A percentile compares a stretch with the other conserved stretches of the same genome.
Evolutionary conservation across 441 rosid genomes (phyloP).

Genomic region (Erysimum cheiri): DNA sequence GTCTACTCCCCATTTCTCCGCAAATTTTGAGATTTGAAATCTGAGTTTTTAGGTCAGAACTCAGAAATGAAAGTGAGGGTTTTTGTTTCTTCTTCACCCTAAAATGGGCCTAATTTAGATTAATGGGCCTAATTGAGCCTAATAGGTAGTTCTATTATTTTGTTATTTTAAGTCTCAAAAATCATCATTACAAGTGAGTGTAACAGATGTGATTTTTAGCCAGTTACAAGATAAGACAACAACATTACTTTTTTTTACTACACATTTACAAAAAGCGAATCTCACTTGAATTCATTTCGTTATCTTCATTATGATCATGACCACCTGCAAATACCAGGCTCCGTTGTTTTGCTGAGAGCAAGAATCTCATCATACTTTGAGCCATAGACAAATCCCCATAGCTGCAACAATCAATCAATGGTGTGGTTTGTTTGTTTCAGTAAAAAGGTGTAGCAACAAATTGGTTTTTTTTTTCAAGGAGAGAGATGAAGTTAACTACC

Average conservation of each 20-base stretch:
- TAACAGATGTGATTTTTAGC: constrained; percentile 1
- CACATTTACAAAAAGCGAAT: constrained; percentile 31
- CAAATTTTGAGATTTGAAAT: background rate
- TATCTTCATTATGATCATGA: constrained; percentile 29
- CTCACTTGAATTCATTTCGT: background rate
- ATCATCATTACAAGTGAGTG: constrained; percentile 15
- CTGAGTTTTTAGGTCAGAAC: constrained; percentile 16
- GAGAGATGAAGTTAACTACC: constrained; percentile 52
- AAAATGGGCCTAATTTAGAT: constrained; percentile 6
- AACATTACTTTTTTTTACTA: constrained; percentile 22
- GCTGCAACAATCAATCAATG: constrained; percentile 50
- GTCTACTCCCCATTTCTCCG: constrained; percentile 63
- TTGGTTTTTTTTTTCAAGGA: background rate
- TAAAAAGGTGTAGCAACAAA: background rate
- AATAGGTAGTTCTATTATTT: background rate
- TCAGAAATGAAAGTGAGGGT: constrained; percentile 12
- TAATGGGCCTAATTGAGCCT: constrained; percentile 3
- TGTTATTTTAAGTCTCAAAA: constrained; percentile 13
- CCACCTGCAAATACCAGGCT: constrained; percentile 88
- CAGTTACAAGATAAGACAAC: constrained; percentile 27
- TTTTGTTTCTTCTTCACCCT: constrained; percentile 6
- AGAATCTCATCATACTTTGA: constrained; percentile 87
- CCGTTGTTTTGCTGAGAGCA: constrained; percentile 65
- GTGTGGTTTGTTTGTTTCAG: background rate
- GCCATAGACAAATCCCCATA: constrained; percentile 91